Evolutionary conservation across 2,329 filamentous ascomycete species (phyloP), one percentile per base, ranked within the genome.

Genomic region (Pyrenophora seminiperda): DNA sequence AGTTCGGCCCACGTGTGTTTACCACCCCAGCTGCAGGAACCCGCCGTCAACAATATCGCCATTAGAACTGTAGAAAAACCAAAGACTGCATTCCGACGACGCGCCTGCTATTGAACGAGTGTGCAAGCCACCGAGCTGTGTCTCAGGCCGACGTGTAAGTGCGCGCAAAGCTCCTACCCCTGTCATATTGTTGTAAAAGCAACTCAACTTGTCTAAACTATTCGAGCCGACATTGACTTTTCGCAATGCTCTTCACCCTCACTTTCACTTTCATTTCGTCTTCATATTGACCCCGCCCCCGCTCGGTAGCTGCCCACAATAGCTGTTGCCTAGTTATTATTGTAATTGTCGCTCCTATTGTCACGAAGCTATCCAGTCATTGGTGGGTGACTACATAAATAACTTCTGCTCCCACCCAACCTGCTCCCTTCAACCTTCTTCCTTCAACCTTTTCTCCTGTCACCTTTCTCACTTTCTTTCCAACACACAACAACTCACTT

Each of bases 1-100:
- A 47, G 53, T 50, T 52, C 22, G 46, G 5, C 24, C 24, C 49
- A 56, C 54, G 63, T 63, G 62, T 65, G 63, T 69, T 61, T 63
- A 52, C 56, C 29, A 47, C 39, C 40, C 58, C 50, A 47, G 47
- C 48, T 46, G 50, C 53, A 48, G 50, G 49, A 42, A 42, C 34
- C 45, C 50, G 30, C 34, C 50, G 45, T 52, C 49, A 46, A 52
- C 57, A 56, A 43, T 42, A 39, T 27, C 50, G 32, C 41, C 48
- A 47, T 45, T 24, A 14, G 15, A 41, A 52, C 29, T 40, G 53
- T 54, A 41, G 24, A 52, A 53, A 46, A 38, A 41, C 22, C 36
- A 44, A 57, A 41, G 53, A 41, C 34, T 49, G 40, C 39, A 45
- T 37, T 27, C 43, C n/a, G 11, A 31, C 17, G 38, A 31, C 37